A percentile compares a stretch with the other conserved stretches of the same genome.
These are phyloP conservation scores for Phycomyces nitens DNA, from an alignment of 192 early-diverging fungal genomes.

Conservation along the genomic window DNA sequence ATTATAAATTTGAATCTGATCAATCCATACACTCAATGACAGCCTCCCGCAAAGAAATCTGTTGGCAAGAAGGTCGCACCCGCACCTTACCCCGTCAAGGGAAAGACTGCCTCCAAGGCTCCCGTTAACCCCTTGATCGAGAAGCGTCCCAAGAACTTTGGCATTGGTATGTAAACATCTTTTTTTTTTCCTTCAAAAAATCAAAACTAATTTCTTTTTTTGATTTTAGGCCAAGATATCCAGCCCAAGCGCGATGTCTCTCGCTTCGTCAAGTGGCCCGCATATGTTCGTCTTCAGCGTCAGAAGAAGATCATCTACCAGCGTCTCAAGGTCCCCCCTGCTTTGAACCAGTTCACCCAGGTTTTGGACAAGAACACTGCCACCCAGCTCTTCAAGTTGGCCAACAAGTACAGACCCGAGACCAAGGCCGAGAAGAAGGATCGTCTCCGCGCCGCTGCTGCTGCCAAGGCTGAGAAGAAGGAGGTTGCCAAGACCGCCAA, in stretches of 20 bases:
- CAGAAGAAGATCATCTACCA: conserved; percentile 96
- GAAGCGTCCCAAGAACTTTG: conserved; percentile 91
- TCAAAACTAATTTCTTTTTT: too few relatives aligned
- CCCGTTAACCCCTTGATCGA: conserved; percentile 87
- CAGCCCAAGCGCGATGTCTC: conserved; percentile 93
- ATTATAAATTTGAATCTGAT: conserved; percentile 3
- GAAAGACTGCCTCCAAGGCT: conserved; percentile 68
- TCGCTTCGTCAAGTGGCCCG: conserved; percentile 98
- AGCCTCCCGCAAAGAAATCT: conserved; percentile 56
- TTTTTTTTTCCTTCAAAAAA: too few relatives aligned
- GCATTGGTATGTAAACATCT: conserved; percentile 90
- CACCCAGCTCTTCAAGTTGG: conserved; percentile 96
- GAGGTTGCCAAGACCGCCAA: conserved; percentile 77
- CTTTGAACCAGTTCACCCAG: conserved; percentile 99
- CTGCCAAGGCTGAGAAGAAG: conserved; percentile 83
- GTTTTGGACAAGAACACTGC: conserved; percentile 98
- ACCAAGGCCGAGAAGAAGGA: conserved; percentile 93
- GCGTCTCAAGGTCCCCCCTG: conserved; percentile 99
- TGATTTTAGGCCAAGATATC: conserved; percentile 89
- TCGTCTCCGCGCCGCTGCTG: conserved; percentile 83
- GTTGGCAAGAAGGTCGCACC: conserved; percentile 88
- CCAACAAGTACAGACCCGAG: conserved; percentile 99
- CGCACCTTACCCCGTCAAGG: conserved; percentile 75
- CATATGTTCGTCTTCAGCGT: conserved; percentile 98
- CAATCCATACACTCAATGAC: conserved; percentile 8